These are phyloP conservation scores for Exophiala bonariae DNA, from an alignment of 2,329 filamentous ascomycete genomes.

Conservation along the genomic window DNA sequence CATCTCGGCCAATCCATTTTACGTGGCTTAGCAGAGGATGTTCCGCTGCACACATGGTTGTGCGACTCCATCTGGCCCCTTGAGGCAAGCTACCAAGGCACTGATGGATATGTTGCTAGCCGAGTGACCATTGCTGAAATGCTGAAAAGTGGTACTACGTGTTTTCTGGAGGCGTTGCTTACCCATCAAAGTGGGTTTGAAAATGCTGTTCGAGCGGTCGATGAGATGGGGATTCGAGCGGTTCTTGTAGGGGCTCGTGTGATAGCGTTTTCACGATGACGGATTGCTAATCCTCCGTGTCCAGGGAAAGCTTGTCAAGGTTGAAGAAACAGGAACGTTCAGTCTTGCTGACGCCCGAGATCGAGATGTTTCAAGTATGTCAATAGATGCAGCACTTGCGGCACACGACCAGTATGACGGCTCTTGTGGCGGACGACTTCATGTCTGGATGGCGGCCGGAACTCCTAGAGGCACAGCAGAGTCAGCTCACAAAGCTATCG, in stretches of 20 bases:
- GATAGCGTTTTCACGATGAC: neutral
- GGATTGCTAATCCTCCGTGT: neutral
- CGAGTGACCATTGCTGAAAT: constrained; percentile 38
- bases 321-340: constrained; percentile 12
- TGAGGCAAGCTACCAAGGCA: constrained; percentile 35
- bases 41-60: constrained; percentile 30
- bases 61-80: constrained; percentile 40
- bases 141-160: constrained; percentile 40
- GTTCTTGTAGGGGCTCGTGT: constrained; percentile 27
- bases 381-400: constrained; percentile 27
- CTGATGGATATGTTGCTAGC: constrained; percentile 36
- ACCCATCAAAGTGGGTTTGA: constrained; percentile 32
- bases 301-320: constrained; percentile 22
- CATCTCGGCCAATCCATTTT: constrained; percentile 38
- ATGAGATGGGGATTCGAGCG: constrained; percentile 36
- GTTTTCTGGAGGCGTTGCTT: constrained; percentile 39
- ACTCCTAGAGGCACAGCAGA: constrained; percentile 48
- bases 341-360: constrained; percentile 31
- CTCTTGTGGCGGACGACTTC: constrained; percentile 42
- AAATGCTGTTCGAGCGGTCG: constrained; percentile 32
- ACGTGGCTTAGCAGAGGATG: constrained; percentile 33
- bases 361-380: constrained; percentile 31
- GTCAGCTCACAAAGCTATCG: constrained; percentile 42
- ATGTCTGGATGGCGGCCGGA: constrained; percentile 50
- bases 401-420: constrained; percentile 26